These are phyloP conservation scores for Globisporangium cylindrosporum DNA, from an alignment of 352 stramenopile genomes.

Conservation along the genomic window DNA sequence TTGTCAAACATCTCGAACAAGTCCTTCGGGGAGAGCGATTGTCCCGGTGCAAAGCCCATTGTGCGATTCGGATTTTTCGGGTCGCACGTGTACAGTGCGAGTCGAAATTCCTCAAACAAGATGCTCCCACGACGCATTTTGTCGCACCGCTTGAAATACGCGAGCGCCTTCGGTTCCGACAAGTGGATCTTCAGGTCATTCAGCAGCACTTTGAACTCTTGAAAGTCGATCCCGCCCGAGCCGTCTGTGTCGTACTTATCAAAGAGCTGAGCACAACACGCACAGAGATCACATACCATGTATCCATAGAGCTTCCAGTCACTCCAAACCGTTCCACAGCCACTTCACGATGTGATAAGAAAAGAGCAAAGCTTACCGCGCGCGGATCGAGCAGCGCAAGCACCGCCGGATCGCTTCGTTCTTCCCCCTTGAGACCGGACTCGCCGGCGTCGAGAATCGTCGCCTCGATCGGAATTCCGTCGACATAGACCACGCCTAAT, in stretches of 20 bases:
- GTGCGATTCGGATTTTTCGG: conserved; percentile 72
- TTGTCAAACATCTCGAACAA: conserved; percentile 82
- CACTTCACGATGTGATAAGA: background rate
- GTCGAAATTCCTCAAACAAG: conserved; percentile 78
- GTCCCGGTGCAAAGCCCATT: conserved; percentile 60
- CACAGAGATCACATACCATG: too few species aligned
- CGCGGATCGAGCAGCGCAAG: conserved; percentile 50
- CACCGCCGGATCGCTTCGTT: conserved; percentile 37
- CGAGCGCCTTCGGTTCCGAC: conserved; percentile 63
- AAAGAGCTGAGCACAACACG: conserved; percentile 48
- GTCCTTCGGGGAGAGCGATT: conserved; percentile 72
- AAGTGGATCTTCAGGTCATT: conserved; percentile 54
- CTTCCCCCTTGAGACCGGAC: conserved; percentile 35
- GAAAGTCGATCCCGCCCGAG: conserved; percentile 72
- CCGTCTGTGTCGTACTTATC: conserved; percentile 79
- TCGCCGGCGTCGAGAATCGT: conserved; percentile 46
- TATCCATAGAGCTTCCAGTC: too few species aligned
- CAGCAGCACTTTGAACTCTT: conserved; percentile 77
- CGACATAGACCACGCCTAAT: conserved; percentile 66
- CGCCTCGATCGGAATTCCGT: conserved; percentile 72
- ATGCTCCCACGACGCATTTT: conserved; percentile 55
- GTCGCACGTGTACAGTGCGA: conserved; percentile 79
- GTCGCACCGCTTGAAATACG: conserved; percentile 82
- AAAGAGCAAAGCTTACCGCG: conserved; percentile 25
- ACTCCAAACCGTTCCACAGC: too few species aligned